Evolutionary conservation across 305 asterid genomes (phyloP).

Genomic region (Fraxinus greggii): DNA sequence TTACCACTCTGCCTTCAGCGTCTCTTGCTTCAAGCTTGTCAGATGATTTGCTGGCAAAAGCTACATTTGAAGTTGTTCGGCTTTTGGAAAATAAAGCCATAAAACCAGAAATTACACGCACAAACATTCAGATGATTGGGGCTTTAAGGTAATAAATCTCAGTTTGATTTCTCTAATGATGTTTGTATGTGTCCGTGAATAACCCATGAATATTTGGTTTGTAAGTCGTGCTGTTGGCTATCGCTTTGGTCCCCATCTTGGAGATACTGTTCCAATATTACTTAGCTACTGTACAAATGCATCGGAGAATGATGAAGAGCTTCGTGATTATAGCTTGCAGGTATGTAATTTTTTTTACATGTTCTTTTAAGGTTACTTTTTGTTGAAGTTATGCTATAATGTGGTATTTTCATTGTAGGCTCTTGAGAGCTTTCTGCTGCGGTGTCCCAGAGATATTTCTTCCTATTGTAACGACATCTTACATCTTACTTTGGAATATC

Average conservation of each 20-base stretch:
- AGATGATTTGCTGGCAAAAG: constrained; percentile 90
- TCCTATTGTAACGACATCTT: constrained; percentile 74
- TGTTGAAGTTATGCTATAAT: not conserved
- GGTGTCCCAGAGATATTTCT: constrained; percentile 95
- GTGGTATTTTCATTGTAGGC: constrained; percentile 56
- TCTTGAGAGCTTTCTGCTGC: constrained; percentile 83
- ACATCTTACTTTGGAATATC: constrained; percentile 78
- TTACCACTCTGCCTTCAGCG: constrained; percentile 53
- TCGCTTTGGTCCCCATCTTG: constrained; percentile 98
- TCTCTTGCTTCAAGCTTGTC: constrained; percentile 95
- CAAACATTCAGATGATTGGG: constrained; percentile 98
- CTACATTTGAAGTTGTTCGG: constrained; percentile 75
- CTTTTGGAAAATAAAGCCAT: constrained; percentile 56
- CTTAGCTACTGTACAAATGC: constrained; percentile 84
- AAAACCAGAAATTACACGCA: constrained; percentile 85
- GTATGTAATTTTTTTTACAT: constrained; percentile 33
- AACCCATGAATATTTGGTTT: constrained; percentile 22
- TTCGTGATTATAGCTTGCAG: constrained; percentile 97
- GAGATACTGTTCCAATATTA: constrained; percentile 86
- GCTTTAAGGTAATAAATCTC: constrained; percentile 66
- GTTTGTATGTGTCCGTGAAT: constrained; percentile 18
- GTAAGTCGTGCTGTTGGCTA: constrained; percentile 96
- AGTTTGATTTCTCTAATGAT: constrained; percentile 8
- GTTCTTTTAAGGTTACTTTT: not conserved
- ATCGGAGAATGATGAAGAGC: constrained; percentile 99